phyloP scores from a whole-genome alignment of 2,329 filamentous ascomycete species.

The Exophiala lecanii-corni region DNA sequence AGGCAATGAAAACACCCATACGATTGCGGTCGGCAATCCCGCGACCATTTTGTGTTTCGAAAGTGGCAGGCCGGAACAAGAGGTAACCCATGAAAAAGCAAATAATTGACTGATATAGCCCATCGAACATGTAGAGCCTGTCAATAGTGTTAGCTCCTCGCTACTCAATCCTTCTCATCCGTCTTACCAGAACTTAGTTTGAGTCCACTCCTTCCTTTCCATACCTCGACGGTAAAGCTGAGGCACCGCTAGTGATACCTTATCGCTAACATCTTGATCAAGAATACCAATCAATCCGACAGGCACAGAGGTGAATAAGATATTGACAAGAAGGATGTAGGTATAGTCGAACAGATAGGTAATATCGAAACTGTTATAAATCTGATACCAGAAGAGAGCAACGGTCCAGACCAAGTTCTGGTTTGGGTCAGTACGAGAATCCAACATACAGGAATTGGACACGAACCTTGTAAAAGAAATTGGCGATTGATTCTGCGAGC shows the following conservation, averaged over 20 bases:
- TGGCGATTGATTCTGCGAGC: constrained; percentile 87
- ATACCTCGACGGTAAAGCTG: constrained; percentile 95
- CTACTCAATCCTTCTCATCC: not conserved
- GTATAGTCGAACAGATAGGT: constrained; percentile 97
- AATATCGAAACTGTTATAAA: constrained; percentile 92
- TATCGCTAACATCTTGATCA: constrained; percentile 94
- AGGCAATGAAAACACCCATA: constrained; percentile 82
- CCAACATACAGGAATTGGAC: too few species aligned
- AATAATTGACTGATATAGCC: constrained; percentile 89
- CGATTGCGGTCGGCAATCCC: constrained; percentile 74
- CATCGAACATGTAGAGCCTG: constrained; percentile 91
- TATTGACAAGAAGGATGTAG: constrained; percentile 93
- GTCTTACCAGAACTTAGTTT: constrained; percentile 87
- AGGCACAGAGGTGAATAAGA: constrained; percentile 92
- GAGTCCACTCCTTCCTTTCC: constrained; percentile 93
- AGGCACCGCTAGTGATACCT: constrained; percentile 87
- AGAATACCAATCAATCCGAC: constrained; percentile 94
- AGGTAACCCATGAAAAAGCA: constrained; percentile 91
- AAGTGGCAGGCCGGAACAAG: constrained; percentile 64
- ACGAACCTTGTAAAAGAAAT: constrained; percentile 94
- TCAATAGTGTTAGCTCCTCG: constrained; percentile 10
- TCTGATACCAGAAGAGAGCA: constrained; percentile 94
- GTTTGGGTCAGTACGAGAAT: too few species aligned
- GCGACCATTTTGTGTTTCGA: constrained; percentile 67
- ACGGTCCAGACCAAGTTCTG: constrained; percentile 97